These are phyloP conservation scores for Protomyces pachydermus DNA, from an alignment of 1,139 yeast species.

Conservation along the genomic window DNA sequence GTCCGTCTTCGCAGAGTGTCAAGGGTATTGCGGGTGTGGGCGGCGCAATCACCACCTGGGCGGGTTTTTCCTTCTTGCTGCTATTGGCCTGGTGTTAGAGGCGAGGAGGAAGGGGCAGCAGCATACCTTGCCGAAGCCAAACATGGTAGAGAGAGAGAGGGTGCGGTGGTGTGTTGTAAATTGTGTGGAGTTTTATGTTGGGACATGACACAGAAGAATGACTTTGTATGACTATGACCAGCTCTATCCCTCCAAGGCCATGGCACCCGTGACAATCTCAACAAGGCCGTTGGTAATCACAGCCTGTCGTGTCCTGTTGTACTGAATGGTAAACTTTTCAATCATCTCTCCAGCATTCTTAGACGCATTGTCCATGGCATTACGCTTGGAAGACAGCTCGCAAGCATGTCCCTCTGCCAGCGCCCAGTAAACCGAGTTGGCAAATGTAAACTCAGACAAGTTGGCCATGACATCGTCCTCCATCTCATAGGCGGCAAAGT, in stretches of 20 bases:
- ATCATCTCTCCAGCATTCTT: slow-evolving; percentile 99
- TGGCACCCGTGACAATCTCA: slow-evolving; percentile 98
- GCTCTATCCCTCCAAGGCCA: slow-evolving; percentile 3
- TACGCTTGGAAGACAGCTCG: slow-evolving; percentile 97
- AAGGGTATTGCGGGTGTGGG: background rate
- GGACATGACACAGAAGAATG: background rate
- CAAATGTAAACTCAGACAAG: slow-evolving; percentile 78
- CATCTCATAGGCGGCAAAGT: slow-evolving; percentile 73
- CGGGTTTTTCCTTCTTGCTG: slow-evolving; percentile 13
- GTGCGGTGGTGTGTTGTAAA: background rate
- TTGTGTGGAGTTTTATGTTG: background rate
- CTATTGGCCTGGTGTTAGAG: slow-evolving; percentile 10
- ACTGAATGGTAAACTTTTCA: slow-evolving; percentile 86
- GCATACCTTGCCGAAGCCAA: slow-evolving; percentile 25
- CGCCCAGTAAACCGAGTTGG: slow-evolving; percentile 85
- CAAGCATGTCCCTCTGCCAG: slow-evolving; percentile 98
- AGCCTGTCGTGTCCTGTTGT: slow-evolving; percentile 99
- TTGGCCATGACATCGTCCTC: slow-evolving; percentile 58
- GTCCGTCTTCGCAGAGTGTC: slow-evolving; percentile 29
- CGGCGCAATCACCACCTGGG: background rate
- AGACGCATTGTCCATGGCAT: slow-evolving; percentile 99
- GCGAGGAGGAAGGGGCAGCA: background rate
- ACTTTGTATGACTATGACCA: background rate
- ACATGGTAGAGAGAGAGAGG: background rate
- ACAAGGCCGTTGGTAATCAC: slow-evolving; percentile 99